These are phyloP conservation scores for Nigrospora oryzae DNA, from an alignment of 2,329 filamentous ascomycete genomes.

Conservation along the genomic window DNA sequence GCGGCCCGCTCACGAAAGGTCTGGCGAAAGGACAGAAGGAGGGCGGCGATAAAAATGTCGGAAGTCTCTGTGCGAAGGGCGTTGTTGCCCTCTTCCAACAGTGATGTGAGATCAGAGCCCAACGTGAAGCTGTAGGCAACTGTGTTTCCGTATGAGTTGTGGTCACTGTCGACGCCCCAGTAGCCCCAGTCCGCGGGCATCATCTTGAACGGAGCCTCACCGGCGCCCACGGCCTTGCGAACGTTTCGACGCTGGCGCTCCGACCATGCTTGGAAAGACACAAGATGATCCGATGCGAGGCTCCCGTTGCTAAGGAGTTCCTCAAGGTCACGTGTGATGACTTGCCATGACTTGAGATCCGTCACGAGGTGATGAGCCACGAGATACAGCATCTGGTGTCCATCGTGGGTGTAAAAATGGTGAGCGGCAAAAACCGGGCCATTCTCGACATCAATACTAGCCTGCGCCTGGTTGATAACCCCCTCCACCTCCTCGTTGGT, in stretches of 20 bases:
- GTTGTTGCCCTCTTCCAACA: conserved; percentile 33
- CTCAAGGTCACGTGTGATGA: conserved; percentile 41
- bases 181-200: conserved; percentile 32
- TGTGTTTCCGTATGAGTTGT: conserved; percentile 38
- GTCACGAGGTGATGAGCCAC: conserved; percentile 43
- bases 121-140: conserved; percentile 32
- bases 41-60: conserved; percentile 44
- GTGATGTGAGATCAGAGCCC: conserved; percentile 28
- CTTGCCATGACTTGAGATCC: conserved; percentile 41
- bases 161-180: conserved; percentile 34
- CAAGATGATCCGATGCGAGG: conserved; percentile 32
- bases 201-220: conserved; percentile 28
- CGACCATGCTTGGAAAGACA: conserved; percentile 42
- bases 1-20: conserved; percentile 42
- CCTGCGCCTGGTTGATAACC: conserved; percentile 31
- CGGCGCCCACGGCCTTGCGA: conserved; percentile 14
- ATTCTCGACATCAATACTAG: conserved; percentile 35
- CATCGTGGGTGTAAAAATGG: conserved; percentile 35
- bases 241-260: conserved; percentile 33
- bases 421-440: conserved; percentile 43
- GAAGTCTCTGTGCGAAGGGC: conserved; percentile 42
- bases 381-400: conserved; percentile 38
- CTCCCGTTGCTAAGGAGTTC: conserved; percentile 35
- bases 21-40: conserved; percentile 46
- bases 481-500: conserved; percentile 31